Conservation (phyloP, 1,284 basidiomycete species). For the Ceratobasidium sp. region DNA sequence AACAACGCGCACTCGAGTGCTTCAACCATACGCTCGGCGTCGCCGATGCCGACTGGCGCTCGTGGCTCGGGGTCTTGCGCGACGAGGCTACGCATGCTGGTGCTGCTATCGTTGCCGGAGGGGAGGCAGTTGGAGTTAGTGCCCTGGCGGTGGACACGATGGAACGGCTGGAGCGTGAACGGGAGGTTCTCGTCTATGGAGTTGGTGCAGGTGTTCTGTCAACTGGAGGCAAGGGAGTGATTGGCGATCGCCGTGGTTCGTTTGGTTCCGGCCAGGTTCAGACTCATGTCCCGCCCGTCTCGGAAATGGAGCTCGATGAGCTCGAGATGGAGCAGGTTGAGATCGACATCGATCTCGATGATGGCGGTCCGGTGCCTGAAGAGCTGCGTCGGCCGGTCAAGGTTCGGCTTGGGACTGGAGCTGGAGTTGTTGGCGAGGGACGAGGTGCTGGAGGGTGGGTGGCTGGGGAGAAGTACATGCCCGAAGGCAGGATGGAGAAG, state of each 20-base stretch:
- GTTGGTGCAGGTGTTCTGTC: constrained; percentile 25
- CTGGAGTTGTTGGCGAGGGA: background rate
- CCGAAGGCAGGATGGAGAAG: too few relatives aligned
- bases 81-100: constrained; percentile 22
- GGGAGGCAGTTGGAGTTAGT: background rate
- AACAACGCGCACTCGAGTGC: constrained; percentile 45
- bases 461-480: background rate
- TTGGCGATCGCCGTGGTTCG: constrained; percentile 16
- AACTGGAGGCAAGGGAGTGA: constrained; percentile 20
- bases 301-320: constrained; percentile 37
- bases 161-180: constrained; percentile 23
- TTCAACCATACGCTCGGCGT: constrained; percentile 45
- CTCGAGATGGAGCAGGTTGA: constrained; percentile 41
- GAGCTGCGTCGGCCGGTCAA: constrained; percentile 37
- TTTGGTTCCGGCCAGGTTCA: background rate
- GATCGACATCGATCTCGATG: constrained; percentile 41
- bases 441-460: constrained; percentile 8
- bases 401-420: constrained; percentile 18
- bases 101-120: background rate
- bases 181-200: background rate
- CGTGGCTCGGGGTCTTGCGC: constrained; percentile 43
- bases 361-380: constrained; percentile 40
- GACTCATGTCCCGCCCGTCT: background rate
- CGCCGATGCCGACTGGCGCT: constrained; percentile 38
- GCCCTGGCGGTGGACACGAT: constrained; percentile 18